Conservation (phyloP, 371 early-diverging fungal genomes). For the Mortierella sp. region DNA sequence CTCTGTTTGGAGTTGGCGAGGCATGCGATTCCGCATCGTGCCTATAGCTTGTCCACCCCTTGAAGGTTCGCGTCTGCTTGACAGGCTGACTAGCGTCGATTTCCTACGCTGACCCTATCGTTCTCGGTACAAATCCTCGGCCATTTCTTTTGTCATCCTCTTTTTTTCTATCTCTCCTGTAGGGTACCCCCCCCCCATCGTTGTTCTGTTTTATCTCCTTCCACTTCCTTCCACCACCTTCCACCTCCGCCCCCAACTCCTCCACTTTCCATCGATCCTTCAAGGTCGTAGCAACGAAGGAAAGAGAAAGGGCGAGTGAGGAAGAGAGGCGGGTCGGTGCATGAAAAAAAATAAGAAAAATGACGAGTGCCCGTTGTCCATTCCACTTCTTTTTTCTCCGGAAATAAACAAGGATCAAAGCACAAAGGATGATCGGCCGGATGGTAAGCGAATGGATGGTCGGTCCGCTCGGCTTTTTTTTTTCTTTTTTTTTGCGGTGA, state of each 20-base stretch:
- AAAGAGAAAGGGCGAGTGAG: not conserved
- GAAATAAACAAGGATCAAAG: not conserved
- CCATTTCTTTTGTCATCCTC: not conserved
- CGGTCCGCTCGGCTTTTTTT: not conserved
- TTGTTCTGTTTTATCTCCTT: not conserved
- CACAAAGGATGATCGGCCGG: not conserved
- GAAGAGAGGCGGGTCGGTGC: not conserved
- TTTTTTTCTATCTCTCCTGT: not conserved
- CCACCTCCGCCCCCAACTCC: not conserved
- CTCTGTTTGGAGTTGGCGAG: not conserved
- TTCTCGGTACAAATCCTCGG: not conserved
- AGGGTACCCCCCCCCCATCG: not conserved
- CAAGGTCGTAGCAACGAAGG: not conserved
- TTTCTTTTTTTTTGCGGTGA: not conserved
- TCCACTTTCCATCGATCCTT: not conserved
- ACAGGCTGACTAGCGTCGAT: no score
- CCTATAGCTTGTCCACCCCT: not conserved
- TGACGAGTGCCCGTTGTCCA: not conserved
- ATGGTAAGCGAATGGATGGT: not conserved
- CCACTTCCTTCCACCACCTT: no score
- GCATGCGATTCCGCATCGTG: not conserved
- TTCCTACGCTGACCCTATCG: not conserved
- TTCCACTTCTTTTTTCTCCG: not conserved
- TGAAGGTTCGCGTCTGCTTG: not conserved
- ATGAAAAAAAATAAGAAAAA: not conserved